Percentiles rank a stretch among this genome's conserved stretches.
phyloP scores from a whole-genome alignment of 2,329 filamentous ascomycete species.

The Grosmannia serpens region DNA sequence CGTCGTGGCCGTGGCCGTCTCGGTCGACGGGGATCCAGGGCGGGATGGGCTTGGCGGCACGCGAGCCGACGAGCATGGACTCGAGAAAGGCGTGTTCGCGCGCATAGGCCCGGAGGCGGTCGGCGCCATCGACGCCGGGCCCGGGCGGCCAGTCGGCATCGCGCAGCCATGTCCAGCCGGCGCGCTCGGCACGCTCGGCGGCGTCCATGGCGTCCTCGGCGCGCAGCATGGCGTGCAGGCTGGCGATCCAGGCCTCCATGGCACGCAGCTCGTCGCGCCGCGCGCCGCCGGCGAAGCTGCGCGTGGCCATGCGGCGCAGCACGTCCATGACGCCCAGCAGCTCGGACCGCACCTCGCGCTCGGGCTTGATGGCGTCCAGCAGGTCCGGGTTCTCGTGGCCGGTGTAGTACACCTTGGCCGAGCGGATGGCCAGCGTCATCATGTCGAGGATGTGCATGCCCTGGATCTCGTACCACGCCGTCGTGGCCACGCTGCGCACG shows the following conservation, averaged over 20 bases:
- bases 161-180: conserved; percentile 69
- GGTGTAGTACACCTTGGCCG: conserved; percentile 94
- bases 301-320: conserved; percentile 78
- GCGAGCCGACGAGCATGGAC: conserved; percentile 41
- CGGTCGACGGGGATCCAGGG: conserved; percentile 51
- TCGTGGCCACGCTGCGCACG: conserved; percentile 14
- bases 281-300: conserved; percentile 76
- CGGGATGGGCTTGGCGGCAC: conserved; percentile 46
- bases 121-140: conserved; percentile 20
- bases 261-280: conserved; percentile 64
- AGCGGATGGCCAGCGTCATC: conserved; percentile 87
- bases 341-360: conserved; percentile 74
- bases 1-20: conserved; percentile 7
- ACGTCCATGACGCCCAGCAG: conserved; percentile 80
- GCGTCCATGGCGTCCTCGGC: conserved; percentile 69
- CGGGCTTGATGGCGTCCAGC: conserved; percentile 75
- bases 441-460: conserved; percentile 88
- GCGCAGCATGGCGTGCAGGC: conserved; percentile 64
- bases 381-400: conserved; percentile 79
- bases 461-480: conserved; percentile 72
- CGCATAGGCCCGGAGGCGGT: conserved; percentile 47
- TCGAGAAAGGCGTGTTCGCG: conserved; percentile 72
- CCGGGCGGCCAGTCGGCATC: conserved; percentile 53
- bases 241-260: conserved; percentile 68
- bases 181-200: conserved; percentile 56